Evolutionary conservation across 1,284 basidiomycete species (phyloP), one percentile per base, ranked within the genome.

Genomic region (Chalciporus sp.): DNA sequence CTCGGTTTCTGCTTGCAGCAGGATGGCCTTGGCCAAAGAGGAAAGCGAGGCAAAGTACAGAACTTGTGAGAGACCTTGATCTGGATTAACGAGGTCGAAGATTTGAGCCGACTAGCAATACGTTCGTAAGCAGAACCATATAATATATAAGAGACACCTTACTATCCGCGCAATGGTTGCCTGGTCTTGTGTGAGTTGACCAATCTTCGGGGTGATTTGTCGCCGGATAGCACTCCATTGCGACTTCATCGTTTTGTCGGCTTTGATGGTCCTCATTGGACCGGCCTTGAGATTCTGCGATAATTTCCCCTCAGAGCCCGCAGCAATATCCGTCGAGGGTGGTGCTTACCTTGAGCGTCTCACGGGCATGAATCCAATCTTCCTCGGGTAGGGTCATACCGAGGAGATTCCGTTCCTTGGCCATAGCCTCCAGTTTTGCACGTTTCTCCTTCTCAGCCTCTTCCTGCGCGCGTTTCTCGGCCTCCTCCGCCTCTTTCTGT

Each of bases 1-100:
- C 72, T 99, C 96, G 0, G 88, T 90, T 74, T 98, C 95, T 7
- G 95, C 95, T 76, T 98, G 97, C 33, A 91, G 81, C 42, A 98
- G 84, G 54, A 99, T 85, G 35, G 87, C 81, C 68, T 98, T 99
- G 50, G 92, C 78, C 20, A 97, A 81, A 19, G 95, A 91, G 23
- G 92, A 95, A 23, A 96, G 81, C 16, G 90, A 80, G 60, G 94
- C 92, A 46, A 79, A 73, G 71, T 95, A 96, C 11, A 87, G 74
- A 9, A 71, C 67, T 59, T 66, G 71, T 20, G 72, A 75, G 59
- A 73, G 77, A 9, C 55, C 76, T 62, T 55, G 72, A 57, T 58
- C 67, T 58, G 62, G 73, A 46, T 64, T 76, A 46, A 81, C 78
- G 62, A 83, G 76, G 50, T 75, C 69, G 40, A 88, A 72, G 16